phyloP scores from a whole-genome alignment of 176 grass and related monocot species.

The Eragrostis curvula region DNA sequence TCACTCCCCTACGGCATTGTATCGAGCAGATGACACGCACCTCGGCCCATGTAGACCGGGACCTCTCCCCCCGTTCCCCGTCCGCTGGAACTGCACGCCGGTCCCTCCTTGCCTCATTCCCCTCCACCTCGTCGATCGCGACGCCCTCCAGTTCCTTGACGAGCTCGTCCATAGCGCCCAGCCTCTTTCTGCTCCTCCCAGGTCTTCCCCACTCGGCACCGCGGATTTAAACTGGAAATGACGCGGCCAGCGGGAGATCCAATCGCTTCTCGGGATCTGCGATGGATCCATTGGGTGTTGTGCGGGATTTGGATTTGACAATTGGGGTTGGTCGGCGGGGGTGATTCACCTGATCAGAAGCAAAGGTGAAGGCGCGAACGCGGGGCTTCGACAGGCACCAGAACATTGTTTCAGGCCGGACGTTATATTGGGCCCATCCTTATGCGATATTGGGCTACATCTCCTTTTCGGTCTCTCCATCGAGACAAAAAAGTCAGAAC shows the following conservation, averaged over 20 bases:
- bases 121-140: constrained; percentile 35
- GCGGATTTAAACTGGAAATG: background rate
- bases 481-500: background rate
- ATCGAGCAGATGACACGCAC: constrained; percentile 36
- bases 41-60: constrained; percentile 58
- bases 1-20: background rate
- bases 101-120: background rate
- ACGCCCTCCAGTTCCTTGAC: constrained; percentile 53
- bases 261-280: constrained; percentile 1
- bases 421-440: background rate
- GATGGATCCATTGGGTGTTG: constrained; percentile 5
- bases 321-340: background rate
- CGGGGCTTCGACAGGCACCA: no score
- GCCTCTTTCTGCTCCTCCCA: background rate
- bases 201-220: background rate
- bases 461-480: background rate
- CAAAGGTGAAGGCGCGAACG: background rate
- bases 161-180: constrained; percentile 45
- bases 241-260: background rate
- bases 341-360: background rate
- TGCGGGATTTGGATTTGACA: background rate
- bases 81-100: background rate
- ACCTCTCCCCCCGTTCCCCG: constrained; percentile 39
- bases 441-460: no score
- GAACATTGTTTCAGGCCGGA: background rate